Evolutionary conservation across 1,284 basidiomycete species (phyloP).

Genomic region (Pulveroboletus ridleyi): DNA sequence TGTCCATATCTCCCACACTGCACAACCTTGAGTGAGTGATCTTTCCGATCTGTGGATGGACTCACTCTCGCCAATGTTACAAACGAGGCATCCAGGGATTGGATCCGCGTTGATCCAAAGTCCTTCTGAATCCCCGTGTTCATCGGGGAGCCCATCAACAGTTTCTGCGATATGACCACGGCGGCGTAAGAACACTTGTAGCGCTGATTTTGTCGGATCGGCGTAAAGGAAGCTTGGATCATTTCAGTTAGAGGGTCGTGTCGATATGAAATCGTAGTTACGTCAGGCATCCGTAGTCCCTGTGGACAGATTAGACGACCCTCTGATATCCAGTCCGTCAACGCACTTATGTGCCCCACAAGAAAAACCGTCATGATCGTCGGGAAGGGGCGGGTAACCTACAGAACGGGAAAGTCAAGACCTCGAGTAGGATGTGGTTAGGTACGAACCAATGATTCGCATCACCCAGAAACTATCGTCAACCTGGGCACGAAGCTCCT

Average conservation of each 20-base stretch:
- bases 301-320: slow-evolving; percentile 35
- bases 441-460: slow-evolving; percentile 73
- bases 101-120: slow-evolving; percentile 84
- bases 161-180: slow-evolving; percentile 44
- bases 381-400: slow-evolving; percentile 88
- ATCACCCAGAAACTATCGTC: slow-evolving; percentile 90
- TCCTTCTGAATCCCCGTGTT: slow-evolving; percentile 64
- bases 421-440: neutral
- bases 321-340: slow-evolving; percentile 6
- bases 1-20: slow-evolving; percentile 89
- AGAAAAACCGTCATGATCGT: slow-evolving; percentile 78
- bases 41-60: slow-evolving; percentile 13
- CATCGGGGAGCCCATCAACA: slow-evolving; percentile 47
- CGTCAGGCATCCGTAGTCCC: slow-evolving; percentile 90
- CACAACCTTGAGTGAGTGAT: slow-evolving; percentile 11
- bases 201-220: slow-evolving; percentile 77
- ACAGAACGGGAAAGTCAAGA: slow-evolving; percentile 7
- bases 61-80: slow-evolving; percentile 87
- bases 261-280: slow-evolving; percentile 41
- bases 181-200: slow-evolving; percentile 79
- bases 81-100: slow-evolving; percentile 78
- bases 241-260: slow-evolving; percentile 15
- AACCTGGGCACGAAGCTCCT: slow-evolving; percentile 65
- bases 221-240: slow-evolving; percentile 73
- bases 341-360: slow-evolving; percentile 85